Conservation (phyloP, 176 grass and related monocot species). For the Ananas comosus region DNA sequence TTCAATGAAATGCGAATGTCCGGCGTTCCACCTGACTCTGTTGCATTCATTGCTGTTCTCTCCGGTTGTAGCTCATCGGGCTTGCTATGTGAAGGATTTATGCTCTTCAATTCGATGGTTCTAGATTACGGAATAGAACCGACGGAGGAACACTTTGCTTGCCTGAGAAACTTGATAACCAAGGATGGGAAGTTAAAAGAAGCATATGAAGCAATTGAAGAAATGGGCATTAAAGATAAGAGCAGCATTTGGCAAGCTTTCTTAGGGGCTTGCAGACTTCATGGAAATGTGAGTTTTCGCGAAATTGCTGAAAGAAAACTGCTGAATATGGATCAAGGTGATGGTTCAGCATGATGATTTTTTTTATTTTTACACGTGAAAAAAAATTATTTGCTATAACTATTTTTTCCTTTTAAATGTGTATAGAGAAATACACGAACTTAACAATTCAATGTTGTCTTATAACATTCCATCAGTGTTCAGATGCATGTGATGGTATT, state of each 20-base stretch:
- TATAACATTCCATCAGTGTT: no score
- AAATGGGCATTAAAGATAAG: neutral
- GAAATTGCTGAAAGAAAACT: constrained; percentile 3
- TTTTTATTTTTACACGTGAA: neutral
- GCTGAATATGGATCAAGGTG: neutral
- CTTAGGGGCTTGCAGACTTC: constrained; percentile 9
- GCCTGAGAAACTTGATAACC: constrained; percentile 1
- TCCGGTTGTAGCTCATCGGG: constrained; percentile 6
- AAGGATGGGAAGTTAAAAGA: constrained; percentile 10
- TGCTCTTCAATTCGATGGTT: neutral
- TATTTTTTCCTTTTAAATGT: no score
- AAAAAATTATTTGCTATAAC: no score
- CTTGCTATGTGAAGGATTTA: neutral
- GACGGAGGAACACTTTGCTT: constrained; percentile 9
- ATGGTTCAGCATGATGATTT: neutral
- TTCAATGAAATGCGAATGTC: constrained; percentile 1
- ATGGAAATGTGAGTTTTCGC: neutral
- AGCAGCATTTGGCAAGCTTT: constrained; percentile 4
- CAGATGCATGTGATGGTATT: no score
- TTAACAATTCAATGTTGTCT: no score
- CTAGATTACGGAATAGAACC: constrained; percentile 8
- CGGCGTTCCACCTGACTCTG: constrained; percentile 2
- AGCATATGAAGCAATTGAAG: neutral
- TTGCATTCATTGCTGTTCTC: constrained; percentile 11
- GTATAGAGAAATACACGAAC: no score